phyloP scores from a whole-genome alignment of 148 eudicot genomes.

The Camellia japonica region DNA sequence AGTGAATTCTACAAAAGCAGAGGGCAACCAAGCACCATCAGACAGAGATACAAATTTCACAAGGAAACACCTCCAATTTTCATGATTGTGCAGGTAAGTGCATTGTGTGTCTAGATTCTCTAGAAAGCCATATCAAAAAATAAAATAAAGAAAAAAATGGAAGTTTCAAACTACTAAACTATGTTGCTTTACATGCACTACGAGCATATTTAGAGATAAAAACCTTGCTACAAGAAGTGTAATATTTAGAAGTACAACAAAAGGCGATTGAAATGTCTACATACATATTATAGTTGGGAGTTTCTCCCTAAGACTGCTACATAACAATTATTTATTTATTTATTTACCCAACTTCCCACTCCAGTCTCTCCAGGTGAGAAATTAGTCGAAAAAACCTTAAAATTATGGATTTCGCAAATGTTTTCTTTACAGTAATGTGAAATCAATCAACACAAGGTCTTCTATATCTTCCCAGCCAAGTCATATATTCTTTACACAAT shows the following conservation, averaged over 20 bases:
- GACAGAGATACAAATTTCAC: not conserved
- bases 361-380: not conserved
- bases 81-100: not conserved
- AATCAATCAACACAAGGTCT: not conserved
- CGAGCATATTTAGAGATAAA: not conserved
- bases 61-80: not conserved
- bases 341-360: not conserved
- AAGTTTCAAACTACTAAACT: not conserved
- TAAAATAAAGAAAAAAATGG: not conserved
- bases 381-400: not conserved
- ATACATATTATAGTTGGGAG: not conserved
- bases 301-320: not conserved
- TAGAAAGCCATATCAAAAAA: not conserved
- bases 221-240: conserved; percentile 2
- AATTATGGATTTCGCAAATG: not conserved
- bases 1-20: not conserved
- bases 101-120: not conserved
- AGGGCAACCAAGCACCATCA: not conserved
- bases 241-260: not conserved
- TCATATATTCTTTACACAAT: not conserved
- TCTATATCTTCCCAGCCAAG: not conserved
- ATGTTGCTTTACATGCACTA: not conserved
- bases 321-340: not conserved
- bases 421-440: not conserved
- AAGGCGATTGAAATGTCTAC: not conserved